Conservation (phyloP, 768 basidiomycete species). For the Mycena haematopus region DNA sequence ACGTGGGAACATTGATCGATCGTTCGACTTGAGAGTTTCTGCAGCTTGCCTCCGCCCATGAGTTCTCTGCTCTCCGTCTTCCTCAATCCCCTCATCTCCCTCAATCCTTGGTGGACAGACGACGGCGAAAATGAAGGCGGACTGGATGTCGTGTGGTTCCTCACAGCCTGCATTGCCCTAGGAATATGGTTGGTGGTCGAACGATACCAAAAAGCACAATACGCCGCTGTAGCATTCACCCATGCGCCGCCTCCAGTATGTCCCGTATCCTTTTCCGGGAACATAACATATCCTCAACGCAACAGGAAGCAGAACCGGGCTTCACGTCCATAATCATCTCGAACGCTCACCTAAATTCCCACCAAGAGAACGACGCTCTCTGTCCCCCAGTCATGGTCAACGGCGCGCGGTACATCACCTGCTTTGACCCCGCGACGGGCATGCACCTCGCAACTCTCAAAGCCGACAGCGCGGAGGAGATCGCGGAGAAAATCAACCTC, state of each 20-base stretch:
- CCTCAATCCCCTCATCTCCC: constrained; percentile 48
- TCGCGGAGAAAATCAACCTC: constrained; percentile 69
- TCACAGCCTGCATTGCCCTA: constrained; percentile 73
- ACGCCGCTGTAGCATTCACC: constrained; percentile 74
- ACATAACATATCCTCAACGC: constrained; percentile 5
- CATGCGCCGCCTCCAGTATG: constrained; percentile 65
- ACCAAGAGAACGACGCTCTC: constrained; percentile 61
- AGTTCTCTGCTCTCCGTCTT: constrained; percentile 26
- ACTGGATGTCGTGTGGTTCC: constrained; percentile 68
- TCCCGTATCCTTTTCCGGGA: constrained; percentile 4
- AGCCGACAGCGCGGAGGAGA: constrained; percentile 77
- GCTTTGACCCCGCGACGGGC: constrained; percentile 90
- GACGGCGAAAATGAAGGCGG: constrained; percentile 55
- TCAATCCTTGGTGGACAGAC: constrained; percentile 59
- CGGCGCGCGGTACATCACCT: constrained; percentile 78
- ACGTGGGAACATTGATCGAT: constrained; percentile 11
- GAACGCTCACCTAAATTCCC: constrained; percentile 69
- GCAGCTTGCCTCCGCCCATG: constrained; percentile 7
- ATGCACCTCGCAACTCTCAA: constrained; percentile 80
- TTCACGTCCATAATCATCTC: constrained; percentile 62
- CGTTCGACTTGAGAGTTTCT: constrained; percentile 10
- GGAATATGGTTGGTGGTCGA: constrained; percentile 82
- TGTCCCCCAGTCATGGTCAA: constrained; percentile 53
- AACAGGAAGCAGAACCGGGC: constrained; percentile 62
- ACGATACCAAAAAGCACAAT: constrained; percentile 76